Percentiles rank a stretch among this genome's conserved stretches.
phyloP scores from a whole-genome alignment of 768 basidiomycete species.

The Kwoniella botswanensis region DNA sequence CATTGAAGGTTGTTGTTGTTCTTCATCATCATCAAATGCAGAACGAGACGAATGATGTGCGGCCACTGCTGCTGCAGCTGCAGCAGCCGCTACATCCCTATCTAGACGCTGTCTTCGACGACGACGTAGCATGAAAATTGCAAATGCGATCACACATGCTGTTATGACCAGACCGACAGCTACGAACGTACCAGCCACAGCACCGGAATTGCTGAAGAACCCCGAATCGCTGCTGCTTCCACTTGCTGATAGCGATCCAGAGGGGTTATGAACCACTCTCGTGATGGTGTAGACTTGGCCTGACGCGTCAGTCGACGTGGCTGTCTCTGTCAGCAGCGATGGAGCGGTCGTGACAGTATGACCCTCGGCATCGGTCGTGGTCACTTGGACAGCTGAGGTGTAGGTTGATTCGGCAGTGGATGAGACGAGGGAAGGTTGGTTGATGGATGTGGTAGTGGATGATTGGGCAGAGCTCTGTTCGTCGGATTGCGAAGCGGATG shows the following conservation, averaged over 20 bases:
- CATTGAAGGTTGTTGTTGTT: conserved; percentile 43
- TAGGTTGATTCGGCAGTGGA: conserved; percentile 31
- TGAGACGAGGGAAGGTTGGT: conserved; percentile 5
- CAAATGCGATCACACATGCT: conserved; percentile 61
- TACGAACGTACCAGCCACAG: conserved; percentile 76
- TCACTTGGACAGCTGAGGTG: conserved; percentile 45
- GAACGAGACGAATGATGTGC: conserved; percentile 40
- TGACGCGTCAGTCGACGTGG: conserved; percentile 45
- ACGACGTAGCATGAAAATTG: conserved; percentile 59
- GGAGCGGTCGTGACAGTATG: conserved; percentile 50
- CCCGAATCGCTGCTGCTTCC: conserved; percentile 19
- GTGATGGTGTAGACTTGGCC: conserved; percentile 56
- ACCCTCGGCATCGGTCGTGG: conserved; percentile 50
- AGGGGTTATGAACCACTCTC: conserved; percentile 55
- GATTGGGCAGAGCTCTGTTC: conserved; percentile 11
- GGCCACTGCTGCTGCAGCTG: conserved; percentile 53
- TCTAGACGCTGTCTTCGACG: conserved; percentile 57
- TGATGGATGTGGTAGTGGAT: conserved; percentile 3
- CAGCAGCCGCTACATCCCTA: conserved; percentile 56
- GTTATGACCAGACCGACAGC: conserved; percentile 72
- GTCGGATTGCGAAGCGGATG: background rate
- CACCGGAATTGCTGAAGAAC: conserved; percentile 78
- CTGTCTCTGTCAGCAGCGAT: conserved; percentile 45
- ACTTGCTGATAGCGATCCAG: conserved; percentile 21
- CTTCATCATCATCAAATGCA: conserved; percentile 56